Evolutionary conservation across 1,139 yeast species (phyloP), one percentile per base, ranked within the genome.

Genomic region (Geotrichum phurueaensis): DNA sequence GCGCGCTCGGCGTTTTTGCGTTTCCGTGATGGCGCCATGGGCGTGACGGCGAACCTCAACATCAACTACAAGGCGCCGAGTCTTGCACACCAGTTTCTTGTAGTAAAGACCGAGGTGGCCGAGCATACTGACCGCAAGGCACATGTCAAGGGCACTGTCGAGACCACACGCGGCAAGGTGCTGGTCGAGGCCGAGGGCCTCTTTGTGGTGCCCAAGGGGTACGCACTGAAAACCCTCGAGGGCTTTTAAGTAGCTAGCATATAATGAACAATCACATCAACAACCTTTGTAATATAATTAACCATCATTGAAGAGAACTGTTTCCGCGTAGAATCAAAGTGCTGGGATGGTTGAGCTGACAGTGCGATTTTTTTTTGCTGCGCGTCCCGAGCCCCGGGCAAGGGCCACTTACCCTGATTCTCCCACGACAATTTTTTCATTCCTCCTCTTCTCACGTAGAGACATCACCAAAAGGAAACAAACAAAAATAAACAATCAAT

Each of bases 31-130:
- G 66, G 63, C 4, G 66, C 66, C 33, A 65, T 72, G 7, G 67
- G 75, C 39, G 69, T 68, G 65, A 81, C 84, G 10, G 82, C 80
- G 49, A 75, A 77, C 45, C 73, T 89, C 57, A 76, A 80, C 12
- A 72, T 89, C 18, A 77, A 79, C 56, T 92, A 92, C 75, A 81
- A 78, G 66, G 78, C 79, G 61, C 97, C 97, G 1, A 85, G 96
- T 0, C 72, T 87, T 63, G 94, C 95, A 9, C 86, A 89, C 69
- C 94, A 86, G 66, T 89, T 91, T 68, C 78, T 91, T 53, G 80
- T 88, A 1, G 78, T 92, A 18, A 83, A 81, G 66, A 83, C 90
- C 72, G 75, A 64, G 65, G 67, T 18, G 75, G 76, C 18, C 72
- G 72, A 1, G 73, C 45, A 39, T 39, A 39, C 73, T 31, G 73